phyloP scores from a whole-genome alignment of 129 eudicot genomes.

The Flaveria linearis region DNA sequence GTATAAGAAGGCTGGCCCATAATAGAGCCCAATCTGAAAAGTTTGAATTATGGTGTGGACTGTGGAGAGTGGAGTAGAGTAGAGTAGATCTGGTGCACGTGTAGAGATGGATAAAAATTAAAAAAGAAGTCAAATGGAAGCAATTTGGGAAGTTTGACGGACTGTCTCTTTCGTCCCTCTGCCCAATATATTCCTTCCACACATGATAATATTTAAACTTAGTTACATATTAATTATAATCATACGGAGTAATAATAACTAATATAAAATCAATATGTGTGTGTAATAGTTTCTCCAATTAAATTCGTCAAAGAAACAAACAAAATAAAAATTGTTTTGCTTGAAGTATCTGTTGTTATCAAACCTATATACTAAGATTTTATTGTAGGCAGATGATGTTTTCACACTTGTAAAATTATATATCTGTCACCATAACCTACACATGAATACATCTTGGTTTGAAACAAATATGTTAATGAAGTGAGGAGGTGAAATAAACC shows the following conservation, averaged over 20 bases:
- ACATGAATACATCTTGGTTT: too few relatives aligned
- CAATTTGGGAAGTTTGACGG: conserved; percentile 33
- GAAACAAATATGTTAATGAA: too few relatives aligned
- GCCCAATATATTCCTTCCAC: conserved; percentile 35
- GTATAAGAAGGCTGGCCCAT: conserved; percentile 10
- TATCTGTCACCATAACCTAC: too few relatives aligned
- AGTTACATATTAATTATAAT: too few relatives aligned
- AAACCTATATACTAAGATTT: too few relatives aligned
- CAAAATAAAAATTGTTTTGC: background rate
- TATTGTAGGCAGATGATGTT: background rate
- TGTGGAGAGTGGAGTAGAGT: too few relatives aligned
- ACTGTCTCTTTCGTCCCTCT: conserved; percentile 39
- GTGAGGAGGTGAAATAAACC: too few relatives aligned
- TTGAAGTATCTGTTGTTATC: background rate
- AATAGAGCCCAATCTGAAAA: background rate
- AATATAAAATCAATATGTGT: background rate
- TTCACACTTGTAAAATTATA: too few relatives aligned
- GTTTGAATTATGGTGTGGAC: background rate
- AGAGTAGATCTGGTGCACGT: conserved; percentile 30
- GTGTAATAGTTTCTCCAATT: background rate
- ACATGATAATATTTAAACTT: conserved; percentile 8
- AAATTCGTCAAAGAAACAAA: background rate
- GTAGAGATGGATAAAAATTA: conserved; percentile 19
- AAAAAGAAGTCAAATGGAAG: conserved; percentile 32
- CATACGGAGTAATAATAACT: background rate